Evolutionary conservation across 2,329 filamentous ascomycete genomes (phyloP).

Genomic region (Colletotrichum neosansevieriae): DNA sequence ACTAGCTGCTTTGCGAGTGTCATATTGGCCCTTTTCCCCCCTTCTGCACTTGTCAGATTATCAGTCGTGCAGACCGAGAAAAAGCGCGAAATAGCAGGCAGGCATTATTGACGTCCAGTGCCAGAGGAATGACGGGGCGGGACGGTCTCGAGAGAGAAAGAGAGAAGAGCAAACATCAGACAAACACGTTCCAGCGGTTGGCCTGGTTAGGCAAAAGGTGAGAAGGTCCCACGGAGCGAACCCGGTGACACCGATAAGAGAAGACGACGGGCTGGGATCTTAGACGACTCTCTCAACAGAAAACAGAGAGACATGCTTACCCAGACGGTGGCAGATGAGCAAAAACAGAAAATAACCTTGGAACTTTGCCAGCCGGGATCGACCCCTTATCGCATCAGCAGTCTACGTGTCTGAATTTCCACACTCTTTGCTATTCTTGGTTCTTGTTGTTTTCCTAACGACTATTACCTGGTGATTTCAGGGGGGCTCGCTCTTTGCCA

Average conservation of each 20-base stretch:
- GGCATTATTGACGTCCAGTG: background rate
- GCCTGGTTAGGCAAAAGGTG: background rate
- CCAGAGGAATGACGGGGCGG: background rate
- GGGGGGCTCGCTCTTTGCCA: conserved; percentile 2
- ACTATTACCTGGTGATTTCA: background rate
- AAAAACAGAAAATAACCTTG: background rate
- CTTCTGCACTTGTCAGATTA: background rate
- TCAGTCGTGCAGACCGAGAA: background rate
- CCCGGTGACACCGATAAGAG: conserved; percentile 31
- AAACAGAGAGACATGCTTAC: conserved; percentile 12
- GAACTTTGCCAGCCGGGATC: background rate
- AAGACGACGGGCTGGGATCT: conserved; percentile 17
- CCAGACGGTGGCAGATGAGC: background rate
- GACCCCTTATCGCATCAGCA: background rate
- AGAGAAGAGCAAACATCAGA: conserved; percentile 25
- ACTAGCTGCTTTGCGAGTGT: conserved; percentile 21
- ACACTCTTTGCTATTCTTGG: conserved; percentile 4
- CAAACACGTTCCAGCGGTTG: conserved; percentile 29
- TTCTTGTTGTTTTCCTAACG: background rate
- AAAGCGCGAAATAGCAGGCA: background rate
- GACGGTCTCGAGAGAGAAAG: background rate
- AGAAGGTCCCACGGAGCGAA: background rate
- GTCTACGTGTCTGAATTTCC: conserved; percentile 20
- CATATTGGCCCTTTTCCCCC: background rate
- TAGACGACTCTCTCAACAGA: conserved; percentile 31